Percentiles rank a stretch among this genome's conserved stretches.
phyloP scores from a whole-genome alignment of 768 basidiomycete species.

The Suillus weaverae region DNA sequence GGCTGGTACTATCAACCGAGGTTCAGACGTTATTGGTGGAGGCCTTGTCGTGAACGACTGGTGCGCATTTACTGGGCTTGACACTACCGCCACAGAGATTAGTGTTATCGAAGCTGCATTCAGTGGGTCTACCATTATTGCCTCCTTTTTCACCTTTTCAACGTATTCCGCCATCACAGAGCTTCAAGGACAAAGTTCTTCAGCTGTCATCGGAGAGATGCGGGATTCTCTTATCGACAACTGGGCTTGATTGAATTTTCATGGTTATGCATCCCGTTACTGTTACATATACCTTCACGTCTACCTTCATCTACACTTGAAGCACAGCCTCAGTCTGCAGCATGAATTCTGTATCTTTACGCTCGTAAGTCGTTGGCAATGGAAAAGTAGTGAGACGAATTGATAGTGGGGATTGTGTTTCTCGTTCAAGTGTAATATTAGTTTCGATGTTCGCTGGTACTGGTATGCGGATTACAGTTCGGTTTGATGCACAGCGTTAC shows the following conservation, averaged over 20 bases:
- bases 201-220: constrained; percentile 89
- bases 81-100: constrained; percentile 99
- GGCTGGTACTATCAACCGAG: constrained; percentile 98
- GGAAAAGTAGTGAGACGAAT: neutral
- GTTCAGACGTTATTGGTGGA: constrained; percentile 96
- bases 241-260: constrained; percentile 63
- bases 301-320: constrained; percentile 3
- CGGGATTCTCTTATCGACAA: constrained; percentile 88
- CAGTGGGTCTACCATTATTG: constrained; percentile 56
- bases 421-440: neutral
- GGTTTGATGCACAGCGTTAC: neutral
- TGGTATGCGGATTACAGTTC: neutral
- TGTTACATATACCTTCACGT: constrained; percentile 4
- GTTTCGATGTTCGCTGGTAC: neutral
- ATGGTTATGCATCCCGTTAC: neutral
- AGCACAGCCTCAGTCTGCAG: neutral
- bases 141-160: constrained; percentile 7
- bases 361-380: neutral
- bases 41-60: constrained; percentile 99
- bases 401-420: neutral
- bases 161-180: constrained; percentile 43
- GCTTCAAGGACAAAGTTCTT: constrained; percentile 80
- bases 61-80: constrained; percentile 98
- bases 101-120: constrained; percentile 97
- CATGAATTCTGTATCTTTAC: constrained; percentile 4